These are phyloP conservation scores for Onygenales sp. DNA, from an alignment of 2,329 filamentous ascomycete genomes.

Conservation along the genomic window DNA sequence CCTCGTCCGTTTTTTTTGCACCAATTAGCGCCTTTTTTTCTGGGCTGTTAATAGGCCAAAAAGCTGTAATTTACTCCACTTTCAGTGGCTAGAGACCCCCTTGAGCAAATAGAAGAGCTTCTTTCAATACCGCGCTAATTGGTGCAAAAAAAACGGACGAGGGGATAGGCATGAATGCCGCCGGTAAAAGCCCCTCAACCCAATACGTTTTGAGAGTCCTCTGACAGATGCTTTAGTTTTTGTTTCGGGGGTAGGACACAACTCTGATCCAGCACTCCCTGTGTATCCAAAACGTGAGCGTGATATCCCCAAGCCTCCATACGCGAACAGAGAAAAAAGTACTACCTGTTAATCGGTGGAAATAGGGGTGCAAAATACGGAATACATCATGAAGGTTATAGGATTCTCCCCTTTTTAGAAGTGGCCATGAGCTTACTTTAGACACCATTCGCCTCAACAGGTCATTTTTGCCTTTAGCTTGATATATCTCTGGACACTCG, in stretches of 20 bases:
- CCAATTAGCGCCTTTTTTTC: too few relatives aligned
- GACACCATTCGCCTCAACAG: background rate
- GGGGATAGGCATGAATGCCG: background rate
- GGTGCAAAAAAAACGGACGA: too few relatives aligned
- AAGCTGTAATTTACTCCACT: too few relatives aligned
- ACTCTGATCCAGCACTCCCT: background rate
- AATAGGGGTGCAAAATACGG: background rate
- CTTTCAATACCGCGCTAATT: too few relatives aligned
- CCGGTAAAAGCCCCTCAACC: background rate
- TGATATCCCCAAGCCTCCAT: background rate
- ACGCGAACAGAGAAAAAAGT: background rate
- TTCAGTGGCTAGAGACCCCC: too few relatives aligned
- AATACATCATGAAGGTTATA: slow-evolving; percentile 1
- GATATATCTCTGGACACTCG: background rate
- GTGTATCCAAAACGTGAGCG: slow-evolving; percentile 1
- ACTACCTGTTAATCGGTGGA: background rate
- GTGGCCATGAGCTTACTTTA: background rate
- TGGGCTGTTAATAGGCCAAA: too few relatives aligned
- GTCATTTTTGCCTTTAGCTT: background rate
- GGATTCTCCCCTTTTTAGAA: background rate
- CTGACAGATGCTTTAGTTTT: background rate
- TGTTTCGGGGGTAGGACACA: slow-evolving; percentile 1
- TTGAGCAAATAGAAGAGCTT: too few relatives aligned
- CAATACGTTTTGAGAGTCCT: background rate
- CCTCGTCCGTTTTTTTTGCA: too few relatives aligned